A percentile compares a stretch with the other conserved stretches of the same genome.
Evolutionary conservation across 2,329 filamentous ascomycete species (phyloP).

Genomic region (Claviceps fusiformis): DNA sequence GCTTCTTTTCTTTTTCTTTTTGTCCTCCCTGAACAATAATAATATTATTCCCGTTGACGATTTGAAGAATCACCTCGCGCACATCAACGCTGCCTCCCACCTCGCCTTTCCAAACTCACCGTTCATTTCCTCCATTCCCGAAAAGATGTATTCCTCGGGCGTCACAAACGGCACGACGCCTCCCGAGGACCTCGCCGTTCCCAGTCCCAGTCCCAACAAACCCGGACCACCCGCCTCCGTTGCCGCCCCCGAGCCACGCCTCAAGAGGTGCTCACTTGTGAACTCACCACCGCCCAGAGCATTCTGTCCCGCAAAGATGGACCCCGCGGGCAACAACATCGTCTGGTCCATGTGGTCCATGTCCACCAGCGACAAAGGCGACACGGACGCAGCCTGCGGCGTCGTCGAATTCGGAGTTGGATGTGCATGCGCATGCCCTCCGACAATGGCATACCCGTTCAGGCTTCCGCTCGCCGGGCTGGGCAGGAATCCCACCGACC

Average conservation of each 20-base stretch:
- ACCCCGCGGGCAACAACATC: conserved; percentile 20
- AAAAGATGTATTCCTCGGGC: conserved; percentile 26
- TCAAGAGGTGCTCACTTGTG: conserved; percentile 15
- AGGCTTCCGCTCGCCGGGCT: conserved; percentile 39
- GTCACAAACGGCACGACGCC: conserved; percentile 14
- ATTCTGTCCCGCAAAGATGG: conserved; percentile 15
- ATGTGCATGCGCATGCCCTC: conserved; percentile 9
- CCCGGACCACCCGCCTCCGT: neutral
- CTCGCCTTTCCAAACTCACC: conserved; percentile 12
- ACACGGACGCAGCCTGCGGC: conserved; percentile 20
- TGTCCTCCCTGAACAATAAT: too few species aligned
- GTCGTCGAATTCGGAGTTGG: conserved; percentile 8
- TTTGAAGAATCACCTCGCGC: too few species aligned
- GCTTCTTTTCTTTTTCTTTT: too few species aligned
- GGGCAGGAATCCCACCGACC: conserved; percentile 30
- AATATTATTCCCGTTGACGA: too few species aligned
- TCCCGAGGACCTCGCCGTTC: neutral
- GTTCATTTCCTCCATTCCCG: conserved; percentile 19
- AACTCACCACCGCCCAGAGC: neutral
- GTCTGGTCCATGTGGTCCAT: conserved; percentile 18
- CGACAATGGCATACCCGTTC: conserved; percentile 35
- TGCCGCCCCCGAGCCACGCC: conserved; percentile 10
- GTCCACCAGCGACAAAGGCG: conserved; percentile 28
- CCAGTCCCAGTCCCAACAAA: neutral
- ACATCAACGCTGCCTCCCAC: too few species aligned